phyloP scores from a whole-genome alignment of 1,284 basidiomycete genomes.

The Tylopilus orsonianus region DNA sequence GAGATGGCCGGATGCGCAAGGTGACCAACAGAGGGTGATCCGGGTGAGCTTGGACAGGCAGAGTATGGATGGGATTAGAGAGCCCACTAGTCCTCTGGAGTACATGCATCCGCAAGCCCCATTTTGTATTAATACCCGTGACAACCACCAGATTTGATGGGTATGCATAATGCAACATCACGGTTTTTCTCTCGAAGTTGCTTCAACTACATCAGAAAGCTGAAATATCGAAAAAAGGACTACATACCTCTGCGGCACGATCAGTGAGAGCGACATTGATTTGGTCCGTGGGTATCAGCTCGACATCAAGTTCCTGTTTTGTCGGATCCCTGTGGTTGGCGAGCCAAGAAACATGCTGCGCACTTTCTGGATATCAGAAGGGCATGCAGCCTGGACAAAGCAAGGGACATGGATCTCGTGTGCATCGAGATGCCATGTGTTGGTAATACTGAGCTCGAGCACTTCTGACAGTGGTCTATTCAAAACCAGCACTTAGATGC shows the following conservation, averaged over 20 bases:
- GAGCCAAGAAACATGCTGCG: conserved; percentile 26
- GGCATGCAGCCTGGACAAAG: too few species aligned
- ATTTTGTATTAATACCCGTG: conserved; percentile 94
- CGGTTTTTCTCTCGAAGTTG: conserved; percentile 68
- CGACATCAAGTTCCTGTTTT: conserved; percentile 56
- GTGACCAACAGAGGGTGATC: conserved; percentile 45
- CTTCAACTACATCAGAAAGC: conserved; percentile 36
- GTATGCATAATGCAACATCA: conserved; percentile 66
- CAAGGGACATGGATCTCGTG: too few species aligned
- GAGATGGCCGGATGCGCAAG: conserved; percentile 67
- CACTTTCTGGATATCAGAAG: conserved; percentile 3
- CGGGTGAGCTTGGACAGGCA: background rate
- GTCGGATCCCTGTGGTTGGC: conserved; percentile 52
- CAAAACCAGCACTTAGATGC: too few species aligned
- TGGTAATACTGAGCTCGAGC: too few species aligned
- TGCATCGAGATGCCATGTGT: too few species aligned
- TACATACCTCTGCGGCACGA: conserved; percentile 73
- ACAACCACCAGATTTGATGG: conserved; percentile 88
- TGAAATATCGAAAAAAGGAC: conserved; percentile 12
- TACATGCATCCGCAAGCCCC: conserved; percentile 61
- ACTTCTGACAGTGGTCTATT: too few species aligned
- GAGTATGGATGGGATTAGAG: background rate
- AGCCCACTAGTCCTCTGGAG: conserved; percentile 78
- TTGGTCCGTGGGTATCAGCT: conserved; percentile 46
- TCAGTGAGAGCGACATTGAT: conserved; percentile 60